Percentiles rank a stretch among this genome's conserved stretches.
phyloP scores from a whole-genome alignment of 805 yeast species.

The Vanderwaltozyma tropicalis region DNA sequence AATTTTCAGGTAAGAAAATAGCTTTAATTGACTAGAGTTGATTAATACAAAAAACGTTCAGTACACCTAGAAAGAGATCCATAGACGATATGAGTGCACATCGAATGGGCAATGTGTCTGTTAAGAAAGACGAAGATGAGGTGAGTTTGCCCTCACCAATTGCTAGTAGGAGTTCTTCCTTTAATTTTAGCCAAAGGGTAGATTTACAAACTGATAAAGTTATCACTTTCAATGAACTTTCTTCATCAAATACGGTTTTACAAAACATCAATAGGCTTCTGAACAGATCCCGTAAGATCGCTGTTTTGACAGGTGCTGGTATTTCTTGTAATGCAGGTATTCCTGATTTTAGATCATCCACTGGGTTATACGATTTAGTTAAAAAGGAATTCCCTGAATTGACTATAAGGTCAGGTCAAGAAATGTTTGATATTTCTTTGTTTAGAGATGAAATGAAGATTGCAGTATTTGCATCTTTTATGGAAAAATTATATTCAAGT shows the following conservation, averaged over 20 bases:
- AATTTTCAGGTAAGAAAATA: too few species aligned
- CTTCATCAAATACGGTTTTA: slow-evolving; percentile 9
- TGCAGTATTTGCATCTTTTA: slow-evolving; percentile 73
- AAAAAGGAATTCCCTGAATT: slow-evolving; percentile 48
- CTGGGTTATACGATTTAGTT: slow-evolving; percentile 72
- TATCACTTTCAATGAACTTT: slow-evolving; percentile 8
- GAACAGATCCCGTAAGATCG: slow-evolving; percentile 35
- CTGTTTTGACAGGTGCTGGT: slow-evolving; percentile 88
- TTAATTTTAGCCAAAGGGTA: not conserved
- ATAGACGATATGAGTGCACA: too few species aligned
- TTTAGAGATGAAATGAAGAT: slow-evolving; percentile 61
- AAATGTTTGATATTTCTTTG: slow-evolving; percentile 76
- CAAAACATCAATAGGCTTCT: slow-evolving; percentile 21
- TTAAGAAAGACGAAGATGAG: not conserved
- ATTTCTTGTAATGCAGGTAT: slow-evolving; percentile 95
- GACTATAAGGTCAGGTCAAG: slow-evolving; percentile 67
- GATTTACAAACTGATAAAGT: slow-evolving; percentile 13
- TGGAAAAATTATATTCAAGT: slow-evolving; percentile 65
- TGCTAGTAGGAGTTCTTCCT: not conserved
- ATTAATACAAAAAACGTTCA: too few species aligned
- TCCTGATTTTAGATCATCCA: slow-evolving; percentile 82
- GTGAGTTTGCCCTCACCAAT: not conserved
- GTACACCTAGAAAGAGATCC: too few species aligned
- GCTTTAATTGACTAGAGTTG: too few species aligned
- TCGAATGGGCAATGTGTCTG: too few species aligned